A percentile compares a stretch with the other conserved stretches of the same genome.
Conservation (phyloP, 495 filamentous ascomycete species). For the Lichina pygmaea region DNA sequence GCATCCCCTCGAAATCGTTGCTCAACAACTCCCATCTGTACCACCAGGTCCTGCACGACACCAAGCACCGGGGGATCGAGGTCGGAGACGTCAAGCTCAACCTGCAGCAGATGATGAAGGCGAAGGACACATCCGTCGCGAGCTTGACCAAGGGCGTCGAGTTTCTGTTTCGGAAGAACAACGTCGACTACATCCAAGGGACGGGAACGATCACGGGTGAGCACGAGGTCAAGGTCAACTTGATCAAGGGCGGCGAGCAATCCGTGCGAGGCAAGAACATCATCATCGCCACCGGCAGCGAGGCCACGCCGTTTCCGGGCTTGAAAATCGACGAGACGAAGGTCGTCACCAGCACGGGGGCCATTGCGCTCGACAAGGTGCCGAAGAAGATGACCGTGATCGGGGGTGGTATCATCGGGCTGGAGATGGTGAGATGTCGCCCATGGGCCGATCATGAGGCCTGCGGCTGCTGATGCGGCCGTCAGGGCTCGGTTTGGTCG, state of each 20-base stretch:
- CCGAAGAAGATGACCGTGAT: slow-evolving; percentile 97
- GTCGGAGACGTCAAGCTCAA: slow-evolving; percentile 94
- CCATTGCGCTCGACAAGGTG: slow-evolving; percentile 64
- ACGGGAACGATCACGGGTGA: slow-evolving; percentile 65
- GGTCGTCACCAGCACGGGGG: slow-evolving; percentile 87
- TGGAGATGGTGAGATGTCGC: slow-evolving; percentile 51
- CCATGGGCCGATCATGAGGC: slow-evolving; percentile 21
- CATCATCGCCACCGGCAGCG: slow-evolving; percentile 82
- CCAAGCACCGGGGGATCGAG: slow-evolving; percentile 87
- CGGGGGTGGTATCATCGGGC: slow-evolving; percentile 92
- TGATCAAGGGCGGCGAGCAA: slow-evolving; percentile 73
- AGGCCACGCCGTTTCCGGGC: slow-evolving; percentile 88
- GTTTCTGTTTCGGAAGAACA: slow-evolving; percentile 96
- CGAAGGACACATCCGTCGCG: slow-evolving; percentile 74
- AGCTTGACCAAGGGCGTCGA: slow-evolving; percentile 92
- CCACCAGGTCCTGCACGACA: slow-evolving; percentile 92
- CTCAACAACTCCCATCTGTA: slow-evolving; percentile 99
- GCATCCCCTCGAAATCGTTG: slow-evolving; percentile 96
- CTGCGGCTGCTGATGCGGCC: slow-evolving; percentile 41
- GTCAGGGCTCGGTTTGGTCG: slow-evolving; percentile 79
- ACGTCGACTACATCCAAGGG: slow-evolving; percentile 88
- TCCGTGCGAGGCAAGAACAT: slow-evolving; percentile 81
- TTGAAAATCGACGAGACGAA: slow-evolving; percentile 91
- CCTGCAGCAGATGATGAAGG: slow-evolving; percentile 86
- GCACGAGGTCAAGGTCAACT: slow-evolving; percentile 73